Evolutionary conservation across 2,329 filamentous ascomycete genomes (phyloP).

Genomic region (Colletotrichum sublineola): DNA sequence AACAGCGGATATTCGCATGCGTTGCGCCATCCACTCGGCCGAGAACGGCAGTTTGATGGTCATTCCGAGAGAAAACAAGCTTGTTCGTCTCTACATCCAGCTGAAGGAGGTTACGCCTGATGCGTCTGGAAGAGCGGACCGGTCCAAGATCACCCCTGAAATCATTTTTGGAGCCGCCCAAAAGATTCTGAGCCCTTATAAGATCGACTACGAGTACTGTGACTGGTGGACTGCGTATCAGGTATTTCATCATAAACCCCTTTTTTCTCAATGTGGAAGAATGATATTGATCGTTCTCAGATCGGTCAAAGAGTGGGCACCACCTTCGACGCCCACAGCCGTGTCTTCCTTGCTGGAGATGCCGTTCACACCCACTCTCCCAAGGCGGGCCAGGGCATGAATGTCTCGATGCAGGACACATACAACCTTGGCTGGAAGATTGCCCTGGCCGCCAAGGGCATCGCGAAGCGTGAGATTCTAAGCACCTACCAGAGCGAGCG

Average conservation of each 20-base stretch:
- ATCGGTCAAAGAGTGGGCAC: conserved; percentile 75
- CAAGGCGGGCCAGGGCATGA: conserved; percentile 80
- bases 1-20: conserved; percentile 65
- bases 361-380: conserved; percentile 69
- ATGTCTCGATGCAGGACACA: conserved; percentile 77
- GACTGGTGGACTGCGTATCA: conserved; percentile 78
- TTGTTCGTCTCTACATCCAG: conserved; percentile 76
- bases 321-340: conserved; percentile 66
- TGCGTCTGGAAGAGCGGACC: conserved; percentile 62
- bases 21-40: conserved; percentile 70
- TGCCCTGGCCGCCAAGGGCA: conserved; percentile 59
- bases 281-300: conserved; percentile 60
- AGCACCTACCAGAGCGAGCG: conserved; percentile 66
- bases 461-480: conserved; percentile 58
- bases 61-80: conserved; percentile 72
- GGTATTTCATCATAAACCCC: conserved; percentile 50
- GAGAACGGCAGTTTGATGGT: conserved; percentile 72
- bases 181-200: conserved; percentile 76
- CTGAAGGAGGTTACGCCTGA: conserved; percentile 62
- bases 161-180: conserved; percentile 72
- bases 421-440: conserved; percentile 72
- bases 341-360: conserved; percentile 79
- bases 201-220: conserved; percentile 71
- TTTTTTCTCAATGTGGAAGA: conserved; percentile 47
- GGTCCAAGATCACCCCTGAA: conserved; percentile 72